These are phyloP conservation scores for Hanseniaspora occidentalis DNA, from an alignment of 805 yeast genomes.

Conservation along the genomic window DNA sequence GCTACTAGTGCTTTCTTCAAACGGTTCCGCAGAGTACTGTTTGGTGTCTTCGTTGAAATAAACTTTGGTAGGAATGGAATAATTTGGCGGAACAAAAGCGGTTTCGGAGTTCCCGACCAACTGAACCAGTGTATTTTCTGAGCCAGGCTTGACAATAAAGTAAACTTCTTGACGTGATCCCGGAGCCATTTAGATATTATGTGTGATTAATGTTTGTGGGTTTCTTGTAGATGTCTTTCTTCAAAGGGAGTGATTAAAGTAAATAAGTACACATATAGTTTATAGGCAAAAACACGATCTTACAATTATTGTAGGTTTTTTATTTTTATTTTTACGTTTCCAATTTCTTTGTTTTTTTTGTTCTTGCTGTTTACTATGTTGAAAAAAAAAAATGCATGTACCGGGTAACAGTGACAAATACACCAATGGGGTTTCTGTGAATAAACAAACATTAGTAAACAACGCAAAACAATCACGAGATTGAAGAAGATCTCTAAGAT, in stretches of 20 bases:
- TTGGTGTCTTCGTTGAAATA: slow-evolving; percentile 31
- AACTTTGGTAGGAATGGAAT: slow-evolving; percentile 67
- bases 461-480: too few species aligned
- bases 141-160: slow-evolving; percentile 66
- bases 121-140: slow-evolving; percentile 58
- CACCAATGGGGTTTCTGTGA: slow-evolving; percentile 3
- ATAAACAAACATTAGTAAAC: slow-evolving; percentile 10
- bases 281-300: too few species aligned
- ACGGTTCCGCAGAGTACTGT: slow-evolving; percentile 22
- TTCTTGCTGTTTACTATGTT: neutral
- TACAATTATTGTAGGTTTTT: too few species aligned
- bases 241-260: too few species aligned
- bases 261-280: too few species aligned
- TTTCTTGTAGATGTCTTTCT: too few species aligned
- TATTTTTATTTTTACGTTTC: neutral
- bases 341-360: neutral
- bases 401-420: too few species aligned
- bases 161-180: slow-evolving; percentile 9
- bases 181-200: neutral
- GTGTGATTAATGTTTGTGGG: too few species aligned
- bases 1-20: slow-evolving; percentile 23
- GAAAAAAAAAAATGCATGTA: neutral
- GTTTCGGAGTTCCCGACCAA: slow-evolving; percentile 37
- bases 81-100: slow-evolving; percentile 61
- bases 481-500: too few species aligned